Evolutionary conservation across 1,284 basidiomycete genomes (phyloP).

Genomic region (Tranzscheliella williamsii): DNA sequence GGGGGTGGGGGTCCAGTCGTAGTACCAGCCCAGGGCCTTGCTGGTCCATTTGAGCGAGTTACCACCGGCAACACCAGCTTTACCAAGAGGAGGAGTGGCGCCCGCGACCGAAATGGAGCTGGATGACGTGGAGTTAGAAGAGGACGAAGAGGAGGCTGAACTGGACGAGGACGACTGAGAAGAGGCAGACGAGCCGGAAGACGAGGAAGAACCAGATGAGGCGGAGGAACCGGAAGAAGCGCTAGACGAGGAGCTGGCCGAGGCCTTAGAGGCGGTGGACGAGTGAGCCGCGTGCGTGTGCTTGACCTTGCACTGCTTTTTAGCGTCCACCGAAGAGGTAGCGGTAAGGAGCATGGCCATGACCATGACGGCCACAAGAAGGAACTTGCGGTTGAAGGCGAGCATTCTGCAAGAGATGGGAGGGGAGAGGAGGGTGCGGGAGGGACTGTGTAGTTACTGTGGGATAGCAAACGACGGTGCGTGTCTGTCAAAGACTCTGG

Average conservation of each 20-base stretch:
- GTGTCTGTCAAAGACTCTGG: constrained; percentile 1
- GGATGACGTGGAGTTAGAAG: constrained; percentile 2
- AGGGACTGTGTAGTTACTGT: not conserved
- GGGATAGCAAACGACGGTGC: not conserved
- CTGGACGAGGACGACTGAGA: constrained; percentile 6
- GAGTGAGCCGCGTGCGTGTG: constrained; percentile 3
- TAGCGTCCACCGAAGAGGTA: constrained; percentile 10
- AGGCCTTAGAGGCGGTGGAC: not conserved
- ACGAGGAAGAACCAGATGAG: not conserved
- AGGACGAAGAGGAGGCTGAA: constrained; percentile 8
- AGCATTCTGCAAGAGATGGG: constrained; percentile 9
- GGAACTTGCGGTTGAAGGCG: constrained; percentile 30
- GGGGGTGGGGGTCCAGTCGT: constrained; percentile 43
- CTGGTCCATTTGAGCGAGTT: constrained; percentile 39
- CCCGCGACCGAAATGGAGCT: constrained; percentile 7
- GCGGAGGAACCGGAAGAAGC: not conserved
- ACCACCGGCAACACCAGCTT: constrained; percentile 50
- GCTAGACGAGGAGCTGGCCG: not conserved
- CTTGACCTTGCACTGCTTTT: constrained; percentile 28
- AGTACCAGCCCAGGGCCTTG: constrained; percentile 32
- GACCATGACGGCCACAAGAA: constrained; percentile 25
- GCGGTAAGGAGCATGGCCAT: constrained; percentile 18
- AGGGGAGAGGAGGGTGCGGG: not conserved
- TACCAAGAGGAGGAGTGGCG: constrained; percentile 34
- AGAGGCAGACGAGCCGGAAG: constrained; percentile 1